phyloP scores from a whole-genome alignment of 2,329 filamentous ascomycete genomes.

The Pseudocercospora cruenta region DNA sequence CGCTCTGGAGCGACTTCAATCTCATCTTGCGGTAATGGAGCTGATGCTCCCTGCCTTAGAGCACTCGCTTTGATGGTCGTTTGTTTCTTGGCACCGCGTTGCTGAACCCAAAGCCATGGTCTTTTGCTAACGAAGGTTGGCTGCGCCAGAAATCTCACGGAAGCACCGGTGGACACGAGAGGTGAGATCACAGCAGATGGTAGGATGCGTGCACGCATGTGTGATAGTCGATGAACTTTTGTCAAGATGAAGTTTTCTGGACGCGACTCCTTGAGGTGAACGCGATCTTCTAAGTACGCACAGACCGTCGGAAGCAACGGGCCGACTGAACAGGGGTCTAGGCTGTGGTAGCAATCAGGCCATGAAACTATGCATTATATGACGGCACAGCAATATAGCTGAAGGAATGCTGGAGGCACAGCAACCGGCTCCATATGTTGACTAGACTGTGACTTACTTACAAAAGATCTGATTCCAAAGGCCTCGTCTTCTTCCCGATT shows the following conservation, averaged over 20 bases:
- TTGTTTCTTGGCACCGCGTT: slow-evolving; percentile 44
- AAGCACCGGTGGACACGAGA: neutral
- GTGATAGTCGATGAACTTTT: neutral
- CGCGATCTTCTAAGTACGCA: neutral
- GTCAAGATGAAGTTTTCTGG: neutral
- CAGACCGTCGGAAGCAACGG: neutral
- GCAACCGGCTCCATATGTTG: too few species aligned
- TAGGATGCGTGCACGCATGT: neutral
- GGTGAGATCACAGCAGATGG: neutral
- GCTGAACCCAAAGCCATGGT: slow-evolving; percentile 22
- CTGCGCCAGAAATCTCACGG: neutral
- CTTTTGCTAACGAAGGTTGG: neutral
- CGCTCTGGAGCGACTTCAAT: slow-evolving; percentile 51
- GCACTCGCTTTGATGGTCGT: slow-evolving; percentile 46
- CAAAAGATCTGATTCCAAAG: too few species aligned
- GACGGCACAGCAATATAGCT: too few species aligned
- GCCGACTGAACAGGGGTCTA: neutral
- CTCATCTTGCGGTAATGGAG: slow-evolving; percentile 46
- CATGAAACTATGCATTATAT: too few species aligned
- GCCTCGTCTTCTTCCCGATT: too few species aligned
- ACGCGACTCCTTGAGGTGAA: neutral
- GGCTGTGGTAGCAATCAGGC: too few species aligned
- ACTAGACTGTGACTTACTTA: too few species aligned
- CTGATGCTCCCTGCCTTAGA: slow-evolving; percentile 61
- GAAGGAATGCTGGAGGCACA: too few species aligned